Conservation (phyloP, 768 basidiomycete genomes). For the Rubroboletus satanas region DNA sequence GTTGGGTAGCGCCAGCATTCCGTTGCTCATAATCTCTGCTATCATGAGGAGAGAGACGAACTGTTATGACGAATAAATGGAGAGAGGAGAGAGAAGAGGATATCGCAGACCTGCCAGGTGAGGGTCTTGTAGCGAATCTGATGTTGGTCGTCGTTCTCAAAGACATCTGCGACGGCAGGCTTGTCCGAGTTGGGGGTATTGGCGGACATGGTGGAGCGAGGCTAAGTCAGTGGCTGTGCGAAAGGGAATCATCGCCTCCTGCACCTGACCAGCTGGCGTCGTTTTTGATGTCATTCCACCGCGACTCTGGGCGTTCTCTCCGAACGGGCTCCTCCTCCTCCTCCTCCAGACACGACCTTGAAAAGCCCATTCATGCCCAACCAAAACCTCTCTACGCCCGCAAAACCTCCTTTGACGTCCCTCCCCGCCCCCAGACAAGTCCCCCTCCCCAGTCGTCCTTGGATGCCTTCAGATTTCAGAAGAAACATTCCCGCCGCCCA, state of each 20-base stretch:
- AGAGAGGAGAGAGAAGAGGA: too few relatives aligned
- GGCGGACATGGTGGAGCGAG: not conserved
- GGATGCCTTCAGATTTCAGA: constrained; percentile 12
- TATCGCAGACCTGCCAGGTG: not conserved
- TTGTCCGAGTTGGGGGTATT: not conserved
- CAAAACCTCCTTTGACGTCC: constrained; percentile 45
- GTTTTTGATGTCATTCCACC: constrained; percentile 17
- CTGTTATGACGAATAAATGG: not conserved
- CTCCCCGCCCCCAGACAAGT: constrained; percentile 39
- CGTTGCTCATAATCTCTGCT: constrained; percentile 6
- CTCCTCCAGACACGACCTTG: constrained; percentile 51
- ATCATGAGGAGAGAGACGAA: not conserved
- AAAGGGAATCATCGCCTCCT: not conserved
- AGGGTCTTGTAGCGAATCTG: constrained; percentile 3
- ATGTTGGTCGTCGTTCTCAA: constrained; percentile 40
- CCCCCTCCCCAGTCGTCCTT: constrained; percentile 30
- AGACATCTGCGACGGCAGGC: constrained; percentile 28
- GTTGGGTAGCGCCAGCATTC: not conserved
- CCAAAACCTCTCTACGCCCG: constrained; percentile 17
- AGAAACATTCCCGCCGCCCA: constrained; percentile 24
- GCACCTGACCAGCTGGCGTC: not conserved
- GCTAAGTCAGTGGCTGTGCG: too few relatives aligned
- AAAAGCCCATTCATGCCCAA: constrained; percentile 20
- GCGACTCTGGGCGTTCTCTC: constrained; percentile 36
- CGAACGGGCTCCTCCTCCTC: constrained; percentile 59